Conservation (phyloP, 1,284 basidiomycete species). For the Volvariella volvacea region DNA sequence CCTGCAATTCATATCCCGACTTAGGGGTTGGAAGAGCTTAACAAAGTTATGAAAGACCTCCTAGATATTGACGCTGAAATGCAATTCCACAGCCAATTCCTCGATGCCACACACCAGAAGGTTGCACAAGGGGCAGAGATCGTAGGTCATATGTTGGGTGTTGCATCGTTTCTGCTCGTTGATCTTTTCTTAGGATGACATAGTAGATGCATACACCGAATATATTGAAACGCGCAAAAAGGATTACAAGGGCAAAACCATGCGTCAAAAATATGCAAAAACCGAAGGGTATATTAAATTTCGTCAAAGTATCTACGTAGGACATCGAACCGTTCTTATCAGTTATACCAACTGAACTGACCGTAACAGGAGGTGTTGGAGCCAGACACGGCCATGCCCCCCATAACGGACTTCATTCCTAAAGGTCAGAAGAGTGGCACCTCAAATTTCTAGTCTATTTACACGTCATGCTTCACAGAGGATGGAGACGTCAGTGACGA, state of each 20-base stretch:
- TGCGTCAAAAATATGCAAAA: slow-evolving; percentile 70
- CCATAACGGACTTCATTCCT: slow-evolving; percentile 65
- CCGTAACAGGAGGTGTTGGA: slow-evolving; percentile 58
- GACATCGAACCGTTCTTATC: slow-evolving; percentile 16
- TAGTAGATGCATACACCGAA: slow-evolving; percentile 37
- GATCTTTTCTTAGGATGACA: slow-evolving; percentile 32
- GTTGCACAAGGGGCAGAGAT: slow-evolving; percentile 48
- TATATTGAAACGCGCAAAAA: slow-evolving; percentile 34
- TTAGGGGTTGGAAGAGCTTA: slow-evolving; percentile 54
- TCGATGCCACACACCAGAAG: slow-evolving; percentile 51
- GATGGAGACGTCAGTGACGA: slow-evolving; percentile 70
- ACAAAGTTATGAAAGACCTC: slow-evolving; percentile 56
- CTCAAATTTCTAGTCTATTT: slow-evolving; percentile 3
- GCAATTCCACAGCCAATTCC: slow-evolving; percentile 41
- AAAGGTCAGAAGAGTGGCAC: slow-evolving; percentile 40
- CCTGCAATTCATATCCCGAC: background rate
- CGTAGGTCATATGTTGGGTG: slow-evolving; percentile 31
- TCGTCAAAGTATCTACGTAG: slow-evolving; percentile 62
- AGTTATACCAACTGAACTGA: slow-evolving; percentile 1
- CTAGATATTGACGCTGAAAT: slow-evolving; percentile 62
- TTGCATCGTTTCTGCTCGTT: background rate
- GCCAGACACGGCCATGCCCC: slow-evolving; percentile 65
- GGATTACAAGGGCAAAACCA: slow-evolving; percentile 52
- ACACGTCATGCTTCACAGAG: slow-evolving; percentile 35
- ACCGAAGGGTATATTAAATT: slow-evolving; percentile 57